Conservation (phyloP, 2,329 filamentous ascomycete genomes). For the Pseudopyricularia cyperi region DNA sequence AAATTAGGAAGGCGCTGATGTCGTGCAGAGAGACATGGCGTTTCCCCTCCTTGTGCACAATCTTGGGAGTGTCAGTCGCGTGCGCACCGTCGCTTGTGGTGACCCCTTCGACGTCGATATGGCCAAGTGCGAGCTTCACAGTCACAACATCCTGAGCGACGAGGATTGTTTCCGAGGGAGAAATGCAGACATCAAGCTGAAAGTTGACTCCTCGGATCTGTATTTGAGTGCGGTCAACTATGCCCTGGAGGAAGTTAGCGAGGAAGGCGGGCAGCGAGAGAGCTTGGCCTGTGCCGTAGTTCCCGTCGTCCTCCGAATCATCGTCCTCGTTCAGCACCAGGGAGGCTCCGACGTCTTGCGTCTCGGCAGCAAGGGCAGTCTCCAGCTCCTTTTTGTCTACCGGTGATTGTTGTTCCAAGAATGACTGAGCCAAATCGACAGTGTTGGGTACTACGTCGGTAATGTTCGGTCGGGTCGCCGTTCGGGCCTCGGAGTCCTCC, state of each 20-base stretch:
- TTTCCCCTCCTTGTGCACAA: slow-evolving; percentile 47
- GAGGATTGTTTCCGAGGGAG: slow-evolving; percentile 31
- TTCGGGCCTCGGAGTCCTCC: slow-evolving; percentile 18
- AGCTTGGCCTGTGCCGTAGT: slow-evolving; percentile 56
- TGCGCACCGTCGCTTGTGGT: slow-evolving; percentile 24
- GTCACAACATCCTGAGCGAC: slow-evolving; percentile 41
- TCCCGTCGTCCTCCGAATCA: slow-evolving; percentile 42
- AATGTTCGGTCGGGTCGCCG: slow-evolving; percentile 15
- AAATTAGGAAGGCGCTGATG: slow-evolving; percentile 52
- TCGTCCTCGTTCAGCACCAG: slow-evolving; percentile 43
- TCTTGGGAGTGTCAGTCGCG: slow-evolving; percentile 18
- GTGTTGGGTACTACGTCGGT: slow-evolving; percentile 46
- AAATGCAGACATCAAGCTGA: slow-evolving; percentile 47
- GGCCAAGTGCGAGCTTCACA: slow-evolving; percentile 51
- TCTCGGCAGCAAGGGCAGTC: slow-evolving; percentile 51
- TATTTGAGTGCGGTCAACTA: slow-evolving; percentile 58
- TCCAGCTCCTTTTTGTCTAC: slow-evolving; percentile 56
- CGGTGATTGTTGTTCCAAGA: slow-evolving; percentile 57
- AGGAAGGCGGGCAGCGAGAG: slow-evolving; percentile 59
- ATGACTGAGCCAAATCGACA: slow-evolving; percentile 63
- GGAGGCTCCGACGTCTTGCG: slow-evolving; percentile 49
- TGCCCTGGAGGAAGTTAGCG: slow-evolving; percentile 58
- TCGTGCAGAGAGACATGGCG: slow-evolving; percentile 50
- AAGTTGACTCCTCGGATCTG: slow-evolving; percentile 52
- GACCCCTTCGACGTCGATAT: slow-evolving; percentile 54